Evolutionary conservation across 768 basidiomycete species (phyloP).

Genomic region (Termitomyces sp.): DNA sequence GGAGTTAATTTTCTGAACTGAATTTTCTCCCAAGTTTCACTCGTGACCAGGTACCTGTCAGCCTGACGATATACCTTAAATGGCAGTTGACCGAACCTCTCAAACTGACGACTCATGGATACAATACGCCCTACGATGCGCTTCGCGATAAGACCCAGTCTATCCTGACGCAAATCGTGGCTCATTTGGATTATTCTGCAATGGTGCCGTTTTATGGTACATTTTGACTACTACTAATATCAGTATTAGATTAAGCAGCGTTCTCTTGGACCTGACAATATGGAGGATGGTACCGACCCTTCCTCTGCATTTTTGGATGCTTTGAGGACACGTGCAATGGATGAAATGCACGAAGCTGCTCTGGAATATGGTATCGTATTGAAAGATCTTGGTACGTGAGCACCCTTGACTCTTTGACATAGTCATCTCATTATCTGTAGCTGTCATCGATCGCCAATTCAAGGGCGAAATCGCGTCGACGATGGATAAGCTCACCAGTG

Average conservation of each 20-base stretch:
- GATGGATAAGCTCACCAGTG: slow-evolving; percentile 74
- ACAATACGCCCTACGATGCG: slow-evolving; percentile 77
- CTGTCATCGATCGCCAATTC: slow-evolving; percentile 84
- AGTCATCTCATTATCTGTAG: slow-evolving; percentile 23
- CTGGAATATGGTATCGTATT: slow-evolving; percentile 79
- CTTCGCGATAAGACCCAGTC: slow-evolving; percentile 80
- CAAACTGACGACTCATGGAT: slow-evolving; percentile 77
- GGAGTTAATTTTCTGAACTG: neutral
- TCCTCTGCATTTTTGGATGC: slow-evolving; percentile 81
- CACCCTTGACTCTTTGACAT: neutral
- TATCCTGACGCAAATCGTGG: slow-evolving; percentile 81
- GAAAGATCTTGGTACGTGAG: slow-evolving; percentile 62
- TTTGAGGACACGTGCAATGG: slow-evolving; percentile 77
- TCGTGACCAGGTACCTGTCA: slow-evolving; percentile 81
- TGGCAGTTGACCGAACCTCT: slow-evolving; percentile 54
- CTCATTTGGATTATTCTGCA: slow-evolving; percentile 54
- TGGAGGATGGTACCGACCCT: slow-evolving; percentile 64
- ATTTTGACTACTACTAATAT: neutral
- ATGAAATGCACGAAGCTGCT: slow-evolving; percentile 78
- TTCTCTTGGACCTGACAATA: slow-evolving; percentile 67
- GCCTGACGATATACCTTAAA: slow-evolving; percentile 78
- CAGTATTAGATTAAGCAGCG: slow-evolving; percentile 64
- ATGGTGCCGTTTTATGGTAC: slow-evolving; percentile 24
- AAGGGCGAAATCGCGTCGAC: slow-evolving; percentile 83
- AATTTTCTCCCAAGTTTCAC: slow-evolving; percentile 49